Evolutionary conservation across 1,139 yeast species (phyloP).

Genomic region (Trichomonascaceae sp.): DNA sequence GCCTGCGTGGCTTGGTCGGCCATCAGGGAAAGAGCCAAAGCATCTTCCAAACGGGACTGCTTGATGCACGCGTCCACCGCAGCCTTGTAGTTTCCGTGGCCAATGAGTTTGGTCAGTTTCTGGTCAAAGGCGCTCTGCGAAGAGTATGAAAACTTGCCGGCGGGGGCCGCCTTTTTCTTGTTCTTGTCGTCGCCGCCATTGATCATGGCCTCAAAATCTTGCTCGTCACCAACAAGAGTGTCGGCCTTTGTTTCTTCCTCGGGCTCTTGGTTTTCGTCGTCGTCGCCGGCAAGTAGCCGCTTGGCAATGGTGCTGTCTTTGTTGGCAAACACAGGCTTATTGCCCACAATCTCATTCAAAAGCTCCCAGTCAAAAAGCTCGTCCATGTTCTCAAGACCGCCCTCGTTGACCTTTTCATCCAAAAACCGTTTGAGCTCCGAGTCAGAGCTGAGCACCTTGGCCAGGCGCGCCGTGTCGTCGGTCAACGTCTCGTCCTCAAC

Average conservation of each 20-base stretch:
- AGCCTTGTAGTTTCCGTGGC: slow-evolving; percentile 48
- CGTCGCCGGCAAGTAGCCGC: slow-evolving; percentile 2
- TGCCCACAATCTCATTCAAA: slow-evolving; percentile 36
- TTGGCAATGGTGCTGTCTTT: slow-evolving; percentile 12
- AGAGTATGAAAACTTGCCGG: slow-evolving; percentile 1
- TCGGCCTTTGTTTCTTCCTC: slow-evolving; percentile 9
- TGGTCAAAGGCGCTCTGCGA: slow-evolving; percentile 30
- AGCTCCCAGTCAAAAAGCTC: slow-evolving; percentile 70
- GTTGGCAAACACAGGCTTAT: slow-evolving; percentile 6
- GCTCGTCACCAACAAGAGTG: slow-evolving; percentile 18
- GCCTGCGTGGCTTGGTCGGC: slow-evolving; percentile 45
- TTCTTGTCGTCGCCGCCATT: slow-evolving; percentile 15
- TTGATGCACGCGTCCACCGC: slow-evolving; percentile 62
- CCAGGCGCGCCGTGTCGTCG: slow-evolving; percentile 33
- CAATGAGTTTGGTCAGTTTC: slow-evolving; percentile 42
- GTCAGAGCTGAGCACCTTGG: slow-evolving; percentile 42
- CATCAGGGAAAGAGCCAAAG: slow-evolving; percentile 67
- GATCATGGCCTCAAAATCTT: slow-evolving; percentile 2
- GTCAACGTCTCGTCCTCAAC: slow-evolving; percentile 27
- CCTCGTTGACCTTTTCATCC: slow-evolving; percentile 7
- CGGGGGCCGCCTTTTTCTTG: slow-evolving; percentile 10
- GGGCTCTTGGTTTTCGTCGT: neutral
- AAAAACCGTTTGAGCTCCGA: slow-evolving; percentile 9
- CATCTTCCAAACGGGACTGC: slow-evolving; percentile 57
- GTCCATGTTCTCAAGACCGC: slow-evolving; percentile 23